Base-by-base conservation (phyloP, 805 yeast genomes). In the Yarrowia sp. region DNA sequence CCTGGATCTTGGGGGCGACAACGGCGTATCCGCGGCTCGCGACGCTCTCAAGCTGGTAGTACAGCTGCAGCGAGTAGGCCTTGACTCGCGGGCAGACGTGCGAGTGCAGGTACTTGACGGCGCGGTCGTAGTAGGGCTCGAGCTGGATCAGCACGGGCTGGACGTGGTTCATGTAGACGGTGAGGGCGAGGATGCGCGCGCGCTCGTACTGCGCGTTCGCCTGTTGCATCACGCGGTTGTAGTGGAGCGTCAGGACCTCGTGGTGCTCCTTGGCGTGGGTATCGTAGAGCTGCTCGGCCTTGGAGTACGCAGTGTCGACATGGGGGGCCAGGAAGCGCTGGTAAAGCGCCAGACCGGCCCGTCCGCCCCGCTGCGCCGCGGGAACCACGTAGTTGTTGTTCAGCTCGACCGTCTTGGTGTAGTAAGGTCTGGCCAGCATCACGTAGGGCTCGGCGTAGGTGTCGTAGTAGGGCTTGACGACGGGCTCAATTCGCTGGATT, bases 381-480 rank as follows among this genome's bases (percentile, higher is more conserved):
- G 61, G 61, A 24, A 35, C 62, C 2, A 66, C 63, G 18, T 49
- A 39, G 32, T 41, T 53, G 39, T 49, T 42, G 39, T 64, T 33
- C 13, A 61, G 24, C 12, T 38, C 64, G 18, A 18, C 33, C 3
- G 55, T 62, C 39, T 29, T 46, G 6, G 29, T 7, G 36, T 22
- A 55, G 18, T 55, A 55, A 4, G 61, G 61, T 4, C 47, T 35
- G 14, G 47, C 61, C 35, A 55, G 27, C 46, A 39, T 29, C 14
- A 55, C 61, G 13, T 55, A 55, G 18, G 63, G 63, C 42, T 36
- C 60, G 32, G 38, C 49, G 9, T 61, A 36, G 10, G 36, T 24
- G 32, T 64, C 63, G 24, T 39, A 19, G 46, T 61, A 60, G 12
- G 70, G 70, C 44, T 60, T 61, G 16, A 63, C 61, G 6, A 47